Evolutionary conservation across 495 filamentous ascomycete genomes (phyloP).

Genomic region (Aspergillus avenaceus): DNA sequence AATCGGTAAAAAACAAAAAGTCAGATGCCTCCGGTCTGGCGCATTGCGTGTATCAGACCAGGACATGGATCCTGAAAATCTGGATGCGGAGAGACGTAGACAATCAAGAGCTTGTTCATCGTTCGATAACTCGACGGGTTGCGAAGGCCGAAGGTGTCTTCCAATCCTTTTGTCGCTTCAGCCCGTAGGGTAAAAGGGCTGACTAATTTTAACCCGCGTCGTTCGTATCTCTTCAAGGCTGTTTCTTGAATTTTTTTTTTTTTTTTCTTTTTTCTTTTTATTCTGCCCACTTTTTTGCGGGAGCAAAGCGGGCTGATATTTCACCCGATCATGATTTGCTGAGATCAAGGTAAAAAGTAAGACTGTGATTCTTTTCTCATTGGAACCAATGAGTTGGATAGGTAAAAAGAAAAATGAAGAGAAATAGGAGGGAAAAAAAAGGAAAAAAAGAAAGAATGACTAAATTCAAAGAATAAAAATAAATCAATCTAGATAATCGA

Average conservation of each 20-base stretch:
- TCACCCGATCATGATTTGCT: slow-evolving; percentile 15
- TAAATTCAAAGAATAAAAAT: not conserved
- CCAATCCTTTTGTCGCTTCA: not conserved
- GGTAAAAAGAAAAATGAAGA: not conserved
- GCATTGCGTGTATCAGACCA: not conserved
- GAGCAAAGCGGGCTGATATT: not conserved
- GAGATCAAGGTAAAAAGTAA: slow-evolving; percentile 4
- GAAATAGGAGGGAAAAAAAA: slow-evolving; percentile 2
- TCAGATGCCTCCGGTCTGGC: not conserved
- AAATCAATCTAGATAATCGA: not conserved
- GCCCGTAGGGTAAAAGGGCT: not conserved
- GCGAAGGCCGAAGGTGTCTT: not conserved
- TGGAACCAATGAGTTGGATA: too few relatives aligned
- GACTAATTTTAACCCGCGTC: not conserved
- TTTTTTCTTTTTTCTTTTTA: not conserved
- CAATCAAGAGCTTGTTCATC: not conserved
- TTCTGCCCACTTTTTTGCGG: not conserved
- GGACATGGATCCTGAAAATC: not conserved
- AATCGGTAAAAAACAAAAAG: not conserved
- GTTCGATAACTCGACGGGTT: not conserved
- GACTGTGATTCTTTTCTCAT: too few relatives aligned
- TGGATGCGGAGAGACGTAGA: not conserved
- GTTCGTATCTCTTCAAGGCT: too few relatives aligned
- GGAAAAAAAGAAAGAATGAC: slow-evolving; percentile 6
- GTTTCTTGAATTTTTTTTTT: too few relatives aligned